Evolutionary conservation across 2,329 filamentous ascomycete genomes (phyloP).

Genomic region (Hypoxylon sp.): DNA sequence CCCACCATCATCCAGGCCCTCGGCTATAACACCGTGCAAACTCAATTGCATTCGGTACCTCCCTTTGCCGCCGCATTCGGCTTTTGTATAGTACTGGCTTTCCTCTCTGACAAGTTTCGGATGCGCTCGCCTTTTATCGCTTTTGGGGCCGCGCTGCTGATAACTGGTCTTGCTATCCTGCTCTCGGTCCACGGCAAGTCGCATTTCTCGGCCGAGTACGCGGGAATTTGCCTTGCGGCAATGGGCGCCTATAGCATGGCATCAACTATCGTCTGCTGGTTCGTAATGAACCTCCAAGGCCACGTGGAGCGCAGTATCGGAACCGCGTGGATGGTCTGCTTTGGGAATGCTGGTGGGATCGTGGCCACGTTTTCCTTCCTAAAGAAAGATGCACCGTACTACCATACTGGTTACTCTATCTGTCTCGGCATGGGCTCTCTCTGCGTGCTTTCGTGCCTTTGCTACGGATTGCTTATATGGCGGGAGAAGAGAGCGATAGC

Average conservation of each 20-base stretch:
- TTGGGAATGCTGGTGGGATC: conserved; percentile 55
- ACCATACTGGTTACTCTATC: conserved; percentile 50
- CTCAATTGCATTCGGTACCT: conserved; percentile 57
- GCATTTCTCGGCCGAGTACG: conserved; percentile 57
- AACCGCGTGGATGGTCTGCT: conserved; percentile 52
- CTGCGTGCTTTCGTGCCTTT: background rate
- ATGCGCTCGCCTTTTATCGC: conserved; percentile 28
- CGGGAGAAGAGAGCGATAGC: background rate
- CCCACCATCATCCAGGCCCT: conserved; percentile 57
- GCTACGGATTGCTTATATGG: conserved; percentile 10
- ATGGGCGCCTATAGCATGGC: conserved; percentile 56
- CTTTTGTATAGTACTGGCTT: conserved; percentile 50
- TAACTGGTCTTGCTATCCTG: conserved; percentile 35
- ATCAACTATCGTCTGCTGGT: conserved; percentile 56
- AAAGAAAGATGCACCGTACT: conserved; percentile 49
- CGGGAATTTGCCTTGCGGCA: conserved; percentile 57
- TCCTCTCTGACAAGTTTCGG: conserved; percentile 12
- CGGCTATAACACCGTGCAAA: conserved; percentile 54
- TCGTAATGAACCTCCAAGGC: conserved; percentile 59
- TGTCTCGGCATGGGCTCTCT: conserved; percentile 14
- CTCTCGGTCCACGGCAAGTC: conserved; percentile 19
- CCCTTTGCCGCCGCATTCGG: conserved; percentile 58
- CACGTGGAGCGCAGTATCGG: conserved; percentile 53
- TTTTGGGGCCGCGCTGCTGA: conserved; percentile 12
- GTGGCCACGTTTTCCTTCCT: conserved; percentile 53